Conservation (phyloP, 2,329 filamentous ascomycete species). For the Botrytis sinoallii region DNA sequence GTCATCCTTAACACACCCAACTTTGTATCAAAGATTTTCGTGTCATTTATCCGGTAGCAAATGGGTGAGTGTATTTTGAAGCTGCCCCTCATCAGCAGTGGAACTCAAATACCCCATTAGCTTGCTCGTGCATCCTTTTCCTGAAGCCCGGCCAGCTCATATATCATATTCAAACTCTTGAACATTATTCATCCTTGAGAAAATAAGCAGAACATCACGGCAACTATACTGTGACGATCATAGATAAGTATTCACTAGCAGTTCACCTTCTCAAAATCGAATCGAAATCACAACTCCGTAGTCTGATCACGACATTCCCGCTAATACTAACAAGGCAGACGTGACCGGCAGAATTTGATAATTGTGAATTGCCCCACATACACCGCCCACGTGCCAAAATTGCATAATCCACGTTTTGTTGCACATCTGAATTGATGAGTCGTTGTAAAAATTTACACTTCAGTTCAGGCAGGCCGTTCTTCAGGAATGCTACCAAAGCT, state of each 20-base stretch:
- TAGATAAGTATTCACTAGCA: not conserved
- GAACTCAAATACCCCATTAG: not conserved
- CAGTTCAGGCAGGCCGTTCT: not conserved
- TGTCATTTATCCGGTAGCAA: not conserved
- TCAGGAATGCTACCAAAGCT: not conserved
- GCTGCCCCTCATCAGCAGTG: not conserved
- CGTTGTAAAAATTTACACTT: not conserved
- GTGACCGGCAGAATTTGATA: not conserved
- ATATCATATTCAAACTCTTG: not conserved
- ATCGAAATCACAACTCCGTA: not conserved
- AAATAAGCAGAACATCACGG: not conserved
- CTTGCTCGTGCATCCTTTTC: not conserved
- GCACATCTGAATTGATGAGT: not conserved
- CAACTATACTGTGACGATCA: not conserved
- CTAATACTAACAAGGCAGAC: not conserved
- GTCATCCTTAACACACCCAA: not conserved
- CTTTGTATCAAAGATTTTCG: not conserved
- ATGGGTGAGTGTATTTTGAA: not conserved
- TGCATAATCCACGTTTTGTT: not conserved
- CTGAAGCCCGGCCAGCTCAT: not conserved
- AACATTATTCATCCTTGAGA: not conserved
- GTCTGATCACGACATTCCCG: not conserved
- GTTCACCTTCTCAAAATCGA: not conserved
- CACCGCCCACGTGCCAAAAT: not conserved
- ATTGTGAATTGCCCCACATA: accelerated